Conservation (phyloP, 2,329 filamentous ascomycete genomes). For the Apiospora aurea region DNA sequence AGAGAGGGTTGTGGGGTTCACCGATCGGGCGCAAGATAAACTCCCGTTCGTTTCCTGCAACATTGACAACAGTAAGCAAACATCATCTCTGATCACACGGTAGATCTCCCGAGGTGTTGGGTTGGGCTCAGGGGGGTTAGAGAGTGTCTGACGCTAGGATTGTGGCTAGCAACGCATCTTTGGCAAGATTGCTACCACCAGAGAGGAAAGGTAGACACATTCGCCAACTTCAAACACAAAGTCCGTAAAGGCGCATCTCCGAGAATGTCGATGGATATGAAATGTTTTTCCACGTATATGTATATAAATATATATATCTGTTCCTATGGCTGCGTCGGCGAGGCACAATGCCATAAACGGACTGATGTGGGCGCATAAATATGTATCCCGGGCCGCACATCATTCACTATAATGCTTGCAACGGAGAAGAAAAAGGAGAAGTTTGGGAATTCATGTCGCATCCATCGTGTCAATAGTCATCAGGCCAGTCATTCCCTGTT, state of each 20-base stretch:
- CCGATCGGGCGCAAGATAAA: not conserved
- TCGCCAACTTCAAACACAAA: not conserved
- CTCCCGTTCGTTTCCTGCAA: not conserved
- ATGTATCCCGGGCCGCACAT: slow-evolving; percentile 5
- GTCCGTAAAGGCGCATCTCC: not conserved
- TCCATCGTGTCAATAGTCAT: slow-evolving; percentile 23
- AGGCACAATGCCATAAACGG: slow-evolving; percentile 13
- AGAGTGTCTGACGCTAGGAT: not conserved
- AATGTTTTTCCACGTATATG: not conserved
- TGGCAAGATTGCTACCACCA: not conserved
- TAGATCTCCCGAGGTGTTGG: not conserved
- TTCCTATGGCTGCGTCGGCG: not conserved
- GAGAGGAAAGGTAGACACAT: not conserved
- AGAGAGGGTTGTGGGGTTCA: slow-evolving; percentile 9
- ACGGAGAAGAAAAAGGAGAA: slow-evolving; percentile 21
- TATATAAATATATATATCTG: not conserved
- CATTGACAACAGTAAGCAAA: not conserved
- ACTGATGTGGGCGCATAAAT: slow-evolving; percentile 16
- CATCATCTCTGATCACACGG: not conserved
- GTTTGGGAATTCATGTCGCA: slow-evolving; percentile 29
- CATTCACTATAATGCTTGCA: slow-evolving; percentile 17
- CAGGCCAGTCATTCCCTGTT: slow-evolving; percentile 18
- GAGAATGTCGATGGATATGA: not conserved
- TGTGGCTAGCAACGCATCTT: not conserved
- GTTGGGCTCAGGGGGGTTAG: not conserved